These are phyloP conservation scores for Selaginella tamariscina DNA, from an alignment of 75 land plant species.

Conservation along the genomic window DNA sequence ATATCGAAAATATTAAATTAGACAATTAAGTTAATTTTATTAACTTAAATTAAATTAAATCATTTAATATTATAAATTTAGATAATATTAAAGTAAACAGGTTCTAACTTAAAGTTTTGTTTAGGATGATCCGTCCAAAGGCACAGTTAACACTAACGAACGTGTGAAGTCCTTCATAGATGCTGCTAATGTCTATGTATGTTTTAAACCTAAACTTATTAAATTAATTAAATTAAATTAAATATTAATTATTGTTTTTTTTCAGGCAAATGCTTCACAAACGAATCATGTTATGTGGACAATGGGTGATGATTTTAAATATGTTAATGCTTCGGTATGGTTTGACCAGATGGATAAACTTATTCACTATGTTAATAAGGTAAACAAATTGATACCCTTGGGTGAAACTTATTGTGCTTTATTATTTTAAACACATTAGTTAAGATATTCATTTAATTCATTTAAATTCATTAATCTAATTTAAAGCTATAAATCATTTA, in stretches of 20 bases:
- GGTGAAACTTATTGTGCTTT: no score
- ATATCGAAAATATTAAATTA: no score
- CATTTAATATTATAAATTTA: no score
- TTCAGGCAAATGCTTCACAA: constrained; percentile 62
- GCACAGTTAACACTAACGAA: constrained; percentile 23
- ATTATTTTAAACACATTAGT: no score
- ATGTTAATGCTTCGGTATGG: constrained; percentile 82
- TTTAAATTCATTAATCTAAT: no score
- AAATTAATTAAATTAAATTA: no score
- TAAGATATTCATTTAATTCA: neutral
- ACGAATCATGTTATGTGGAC: constrained; percentile 93
- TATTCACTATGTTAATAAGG: constrained; percentile 86
- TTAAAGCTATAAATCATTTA: no score
- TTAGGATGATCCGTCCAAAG: constrained; percentile 26
- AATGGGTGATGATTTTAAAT: constrained; percentile 91
- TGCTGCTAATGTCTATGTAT: constrained; percentile 6
- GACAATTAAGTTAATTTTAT: no score
- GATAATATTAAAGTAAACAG: no score
- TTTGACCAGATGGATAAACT: constrained; percentile 84
- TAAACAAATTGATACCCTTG: constrained; percentile 16
- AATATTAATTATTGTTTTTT: constrained; percentile 14
- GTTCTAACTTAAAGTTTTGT: no score
- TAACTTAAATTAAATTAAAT: no score
- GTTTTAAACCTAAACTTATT: no score
- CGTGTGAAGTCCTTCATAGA: constrained; percentile 28